Evolutionary conservation across 176 grass and related monocot species (phyloP).

Genomic region (Aegilops bicornis): DNA sequence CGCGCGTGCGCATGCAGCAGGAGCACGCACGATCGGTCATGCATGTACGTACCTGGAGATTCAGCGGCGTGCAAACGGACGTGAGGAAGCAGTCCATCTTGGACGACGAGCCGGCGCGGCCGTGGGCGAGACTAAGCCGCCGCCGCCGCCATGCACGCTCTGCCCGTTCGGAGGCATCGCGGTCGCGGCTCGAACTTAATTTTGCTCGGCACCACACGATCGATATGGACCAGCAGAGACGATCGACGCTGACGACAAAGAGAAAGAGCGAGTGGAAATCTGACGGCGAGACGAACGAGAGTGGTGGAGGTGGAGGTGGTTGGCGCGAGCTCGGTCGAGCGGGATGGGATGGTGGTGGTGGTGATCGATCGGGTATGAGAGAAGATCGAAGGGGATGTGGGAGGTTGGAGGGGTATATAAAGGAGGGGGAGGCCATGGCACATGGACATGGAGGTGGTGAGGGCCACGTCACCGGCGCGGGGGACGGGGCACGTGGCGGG

Average conservation of each 20-base stretch:
- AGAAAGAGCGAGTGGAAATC: background rate
- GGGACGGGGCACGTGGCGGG: constrained; percentile 57
- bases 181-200: background rate
- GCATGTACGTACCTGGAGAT: constrained; percentile 55
- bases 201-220: background rate
- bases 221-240: background rate
- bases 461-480: constrained; percentile 51
- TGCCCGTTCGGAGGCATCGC: constrained; percentile 71
- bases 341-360: background rate
- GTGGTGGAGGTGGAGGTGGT: background rate
- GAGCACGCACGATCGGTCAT: background rate
- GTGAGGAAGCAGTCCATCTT: constrained; percentile 86
- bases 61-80: constrained; percentile 61
- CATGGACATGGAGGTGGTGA: constrained; percentile 17
- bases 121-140: background rate
- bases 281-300: background rate
- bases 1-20: background rate
- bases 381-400: constrained; percentile 4
- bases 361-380: background rate
- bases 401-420: constrained; percentile 38
- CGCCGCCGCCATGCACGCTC: background rate
- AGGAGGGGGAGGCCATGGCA: background rate
- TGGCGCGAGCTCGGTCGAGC: background rate
- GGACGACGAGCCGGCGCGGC: background rate
- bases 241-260: background rate